Percentiles rank a stretch among this genome's conserved stretches.
These are phyloP conservation scores for Clathrus columnatus DNA, from an alignment of 768 basidiomycete species.

Conservation along the genomic window DNA sequence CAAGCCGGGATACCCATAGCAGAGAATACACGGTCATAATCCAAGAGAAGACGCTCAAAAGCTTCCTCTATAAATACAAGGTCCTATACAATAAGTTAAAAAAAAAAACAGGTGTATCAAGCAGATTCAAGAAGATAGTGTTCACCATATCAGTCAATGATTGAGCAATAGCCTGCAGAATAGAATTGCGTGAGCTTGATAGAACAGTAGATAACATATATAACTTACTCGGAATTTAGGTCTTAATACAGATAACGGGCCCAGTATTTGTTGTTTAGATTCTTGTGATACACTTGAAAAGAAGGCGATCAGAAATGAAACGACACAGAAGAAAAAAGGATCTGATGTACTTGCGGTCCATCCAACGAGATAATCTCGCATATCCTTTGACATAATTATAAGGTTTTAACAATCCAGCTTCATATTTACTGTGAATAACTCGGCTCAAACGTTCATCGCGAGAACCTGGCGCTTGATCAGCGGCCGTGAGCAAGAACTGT, in stretches of 20 bases:
- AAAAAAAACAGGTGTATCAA: neutral
- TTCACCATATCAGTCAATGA: slow-evolving; percentile 73
- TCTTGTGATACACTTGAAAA: slow-evolving; percentile 69
- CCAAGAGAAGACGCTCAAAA: slow-evolving; percentile 88
- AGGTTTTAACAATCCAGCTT: slow-evolving; percentile 88
- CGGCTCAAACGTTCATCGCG: slow-evolving; percentile 82
- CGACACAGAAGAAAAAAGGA: neutral
- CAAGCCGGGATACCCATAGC: slow-evolving; percentile 98
- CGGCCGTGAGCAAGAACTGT: slow-evolving; percentile 84
- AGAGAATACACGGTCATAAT: slow-evolving; percentile 90
- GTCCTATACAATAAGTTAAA: slow-evolving; percentile 40
- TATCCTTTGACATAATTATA: slow-evolving; percentile 98
- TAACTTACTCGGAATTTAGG: slow-evolving; percentile 72
- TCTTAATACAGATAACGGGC: slow-evolving; percentile 75
- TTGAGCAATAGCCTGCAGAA: slow-evolving; percentile 61
- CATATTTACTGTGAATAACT: slow-evolving; percentile 94
- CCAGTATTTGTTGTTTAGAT: slow-evolving; percentile 85
- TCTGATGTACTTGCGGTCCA: slow-evolving; percentile 74
- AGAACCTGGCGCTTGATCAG: slow-evolving; percentile 87
- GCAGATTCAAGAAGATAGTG: slow-evolving; percentile 12
- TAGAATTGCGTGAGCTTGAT: slow-evolving; percentile 5
- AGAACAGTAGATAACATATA: neutral
- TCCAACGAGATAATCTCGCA: slow-evolving; percentile 84
- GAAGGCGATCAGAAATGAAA: slow-evolving; percentile 1
- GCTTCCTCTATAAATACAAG: slow-evolving; percentile 97